phyloP scores from a whole-genome alignment of 495 filamentous ascomycete species.

The Penicillium flavigenum region DNA sequence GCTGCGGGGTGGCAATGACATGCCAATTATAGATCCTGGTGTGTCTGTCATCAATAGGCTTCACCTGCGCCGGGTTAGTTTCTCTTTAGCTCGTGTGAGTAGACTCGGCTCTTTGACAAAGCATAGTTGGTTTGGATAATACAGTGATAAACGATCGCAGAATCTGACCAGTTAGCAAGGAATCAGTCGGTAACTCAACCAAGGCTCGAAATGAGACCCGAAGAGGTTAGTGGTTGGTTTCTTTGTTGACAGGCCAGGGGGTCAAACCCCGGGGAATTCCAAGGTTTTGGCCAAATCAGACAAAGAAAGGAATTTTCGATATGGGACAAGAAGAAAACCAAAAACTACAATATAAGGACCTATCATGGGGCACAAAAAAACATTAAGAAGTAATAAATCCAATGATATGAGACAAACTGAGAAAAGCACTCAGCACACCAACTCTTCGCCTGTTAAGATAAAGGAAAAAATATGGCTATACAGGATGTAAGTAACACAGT shows the following conservation, averaged over 20 bases:
- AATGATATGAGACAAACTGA: slow-evolving; percentile 42
- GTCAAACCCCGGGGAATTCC: not conserved
- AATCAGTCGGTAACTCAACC: no score
- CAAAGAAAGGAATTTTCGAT: not conserved
- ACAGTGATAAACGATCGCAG: not conserved
- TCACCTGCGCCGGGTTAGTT: not conserved
- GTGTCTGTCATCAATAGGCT: not conserved
- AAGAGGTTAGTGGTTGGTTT: not conserved
- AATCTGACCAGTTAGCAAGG: not conserved
- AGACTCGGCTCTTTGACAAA: not conserved
- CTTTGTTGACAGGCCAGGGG: not conserved
- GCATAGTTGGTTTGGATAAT: not conserved
- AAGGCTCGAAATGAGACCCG: not conserved
- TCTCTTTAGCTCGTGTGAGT: not conserved
- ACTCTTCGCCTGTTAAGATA: slow-evolving; percentile 44
- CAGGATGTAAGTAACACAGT: slow-evolving; percentile 44
- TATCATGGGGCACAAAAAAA: slow-evolving; percentile 30
- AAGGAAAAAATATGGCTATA: slow-evolving; percentile 47
- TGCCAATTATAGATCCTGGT: slow-evolving; percentile 11
- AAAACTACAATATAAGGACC: not conserved
- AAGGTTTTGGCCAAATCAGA: not conserved
- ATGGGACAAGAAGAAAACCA: not conserved
- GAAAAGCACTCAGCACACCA: slow-evolving; percentile 44
- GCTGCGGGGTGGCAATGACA: not conserved
- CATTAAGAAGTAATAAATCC: slow-evolving; percentile 29